Evolutionary conservation across 2,329 filamentous ascomycete species (phyloP), one percentile per base, ranked within the genome.

Genomic region (Colletotrichum scovillei): DNA sequence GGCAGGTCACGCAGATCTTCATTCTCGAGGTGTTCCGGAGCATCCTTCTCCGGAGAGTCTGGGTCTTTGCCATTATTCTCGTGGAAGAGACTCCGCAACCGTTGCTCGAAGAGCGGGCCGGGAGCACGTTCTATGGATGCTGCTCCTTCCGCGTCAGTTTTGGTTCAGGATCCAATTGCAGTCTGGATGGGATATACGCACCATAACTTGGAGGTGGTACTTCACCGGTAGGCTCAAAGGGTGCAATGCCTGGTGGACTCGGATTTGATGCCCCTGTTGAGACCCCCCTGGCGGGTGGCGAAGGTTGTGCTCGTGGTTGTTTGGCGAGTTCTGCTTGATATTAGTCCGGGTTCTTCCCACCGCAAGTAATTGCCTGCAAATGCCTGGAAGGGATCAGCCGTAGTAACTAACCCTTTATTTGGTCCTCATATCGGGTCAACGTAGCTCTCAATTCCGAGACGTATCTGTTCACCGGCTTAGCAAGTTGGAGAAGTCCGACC

Each of bases 111-210:
- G 1, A 70, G 24, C 2, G 71, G 71, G 7, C 71, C 71, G 8
- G 71, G 71, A 0, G 71, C 71, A 35, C 71, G 68, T 16, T 73
- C 71, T 58, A 73, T 73, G 11, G 71, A 73, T 26, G 71, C 71
- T 73, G 12, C 60, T 2, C 0, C 5, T 12, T 42, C 35, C 7
- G 32, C 24, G 22, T 67, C 9, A 49, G 42, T n/a, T 19, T 12
- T 26, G 4, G 2, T 3, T 28, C 53, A 38, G 30, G 2, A 11
- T 22, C n/a, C 1, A 3, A 19, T 30, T 35, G 52, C 8, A 26
- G 9, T 22, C 24, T 52, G 14, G 24, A n/a, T 52, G 14, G 32
- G 24, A 26, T 19, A 8, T 16, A 32, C 53, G 56, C 11, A 73
- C 71, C 69, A 46, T 73, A 73, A 6, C 71, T 73, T 19, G 71